phyloP scores from a whole-genome alignment of 495 filamentous ascomycete genomes.

The Staphylotrichum tortipilum region DNA sequence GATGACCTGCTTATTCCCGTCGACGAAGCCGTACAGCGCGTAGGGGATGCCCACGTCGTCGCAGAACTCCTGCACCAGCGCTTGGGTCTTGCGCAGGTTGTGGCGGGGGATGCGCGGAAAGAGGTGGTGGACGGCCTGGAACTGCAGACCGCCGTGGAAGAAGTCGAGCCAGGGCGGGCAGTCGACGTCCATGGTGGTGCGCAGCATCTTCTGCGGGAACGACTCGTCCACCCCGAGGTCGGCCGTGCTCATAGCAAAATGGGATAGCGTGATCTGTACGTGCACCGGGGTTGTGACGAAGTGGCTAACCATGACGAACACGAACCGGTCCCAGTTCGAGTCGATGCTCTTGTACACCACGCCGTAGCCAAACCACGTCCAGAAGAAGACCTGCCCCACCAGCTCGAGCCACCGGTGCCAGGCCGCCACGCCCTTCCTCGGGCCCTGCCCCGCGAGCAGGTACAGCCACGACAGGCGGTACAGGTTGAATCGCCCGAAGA shows the following conservation, averaged over 20 bases:
- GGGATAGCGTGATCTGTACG: conserved; percentile 90
- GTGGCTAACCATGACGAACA: conserved; percentile 80
- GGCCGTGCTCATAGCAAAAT: conserved; percentile 94
- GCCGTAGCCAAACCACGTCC: conserved; percentile 88
- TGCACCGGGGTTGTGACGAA: conserved; percentile 81
- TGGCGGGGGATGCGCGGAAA: conserved; percentile 92
- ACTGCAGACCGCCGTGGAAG: conserved; percentile 92
- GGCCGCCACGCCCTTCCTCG: conserved; percentile 71
- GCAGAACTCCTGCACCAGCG: conserved; percentile 81
- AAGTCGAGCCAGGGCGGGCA: conserved; percentile 95
- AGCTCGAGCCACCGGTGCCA: conserved; percentile 88
- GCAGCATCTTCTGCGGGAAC: conserved; percentile 93
- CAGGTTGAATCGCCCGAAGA: conserved; percentile 87
- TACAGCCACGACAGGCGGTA: conserved; percentile 79
- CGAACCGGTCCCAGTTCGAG: conserved; percentile 56
- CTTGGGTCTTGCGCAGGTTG: conserved; percentile 77
- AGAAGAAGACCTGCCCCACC: conserved; percentile 76
- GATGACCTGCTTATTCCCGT: conserved; percentile 86
- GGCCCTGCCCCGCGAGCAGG: conserved; percentile 66
- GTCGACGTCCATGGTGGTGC: conserved; percentile 97
- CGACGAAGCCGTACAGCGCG: conserved; percentile 85
- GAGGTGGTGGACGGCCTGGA: conserved; percentile 92
- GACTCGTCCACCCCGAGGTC: conserved; percentile 82
- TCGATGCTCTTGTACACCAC: conserved; percentile 72
- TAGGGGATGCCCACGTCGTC: conserved; percentile 88